A percentile compares a stretch with the other conserved stretches of the same genome.
Conservation (phyloP, 352 stramenopile species). For the Pythium phragmiticola region DNA sequence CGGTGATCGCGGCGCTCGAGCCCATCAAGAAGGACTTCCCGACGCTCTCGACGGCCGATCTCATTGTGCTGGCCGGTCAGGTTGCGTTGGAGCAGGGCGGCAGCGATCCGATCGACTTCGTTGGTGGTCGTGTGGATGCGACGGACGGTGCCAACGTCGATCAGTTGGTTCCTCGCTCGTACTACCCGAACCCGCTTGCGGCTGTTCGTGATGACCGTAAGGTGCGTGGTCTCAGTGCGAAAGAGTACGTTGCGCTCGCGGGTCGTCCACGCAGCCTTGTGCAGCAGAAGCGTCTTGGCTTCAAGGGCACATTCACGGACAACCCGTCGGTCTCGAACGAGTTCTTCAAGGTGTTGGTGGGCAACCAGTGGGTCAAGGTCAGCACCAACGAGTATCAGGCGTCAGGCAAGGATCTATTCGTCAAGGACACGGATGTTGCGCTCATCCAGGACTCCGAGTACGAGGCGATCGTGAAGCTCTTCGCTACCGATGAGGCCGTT, state of each 20-base stretch:
- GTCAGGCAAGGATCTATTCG: neutral
- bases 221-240: neutral
- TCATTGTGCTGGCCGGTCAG: constrained; percentile 88
- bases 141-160: constrained; percentile 17
- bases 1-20: constrained; percentile 64
- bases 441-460: constrained; percentile 1
- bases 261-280: constrained; percentile 2
- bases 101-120: constrained; percentile 87
- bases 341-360: neutral
- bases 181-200: constrained; percentile 1
- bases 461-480: constrained; percentile 1
- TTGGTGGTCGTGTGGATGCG: constrained; percentile 78
- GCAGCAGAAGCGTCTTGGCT: constrained; percentile 3
- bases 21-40: constrained; percentile 83
- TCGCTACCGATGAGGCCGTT: neutral
- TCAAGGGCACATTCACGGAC: neutral
- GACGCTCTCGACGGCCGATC: constrained; percentile 82
- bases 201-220: neutral
- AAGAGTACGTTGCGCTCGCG: neutral
- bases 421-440: constrained; percentile 3
- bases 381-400: neutral
- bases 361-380: neutral
- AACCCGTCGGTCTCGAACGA: neutral
- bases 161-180: neutral
- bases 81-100: constrained; percentile 88